Conservation (phyloP, 768 basidiomycete species). For the Mycena venus region DNA sequence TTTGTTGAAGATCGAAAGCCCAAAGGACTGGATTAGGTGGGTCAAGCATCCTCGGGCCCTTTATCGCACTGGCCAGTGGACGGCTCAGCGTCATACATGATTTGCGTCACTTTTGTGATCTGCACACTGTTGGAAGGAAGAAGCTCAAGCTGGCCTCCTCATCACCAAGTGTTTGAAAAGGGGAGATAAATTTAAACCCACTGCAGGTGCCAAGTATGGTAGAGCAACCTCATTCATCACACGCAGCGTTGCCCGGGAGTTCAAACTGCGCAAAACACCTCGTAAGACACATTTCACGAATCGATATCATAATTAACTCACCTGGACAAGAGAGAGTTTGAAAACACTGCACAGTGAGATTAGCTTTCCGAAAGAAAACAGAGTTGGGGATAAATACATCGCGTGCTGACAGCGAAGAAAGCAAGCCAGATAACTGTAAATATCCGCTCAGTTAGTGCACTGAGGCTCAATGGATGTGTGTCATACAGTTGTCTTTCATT, state of each 20-base stretch:
- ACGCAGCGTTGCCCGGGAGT: background rate
- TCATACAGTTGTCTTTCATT: background rate
- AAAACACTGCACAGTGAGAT: background rate
- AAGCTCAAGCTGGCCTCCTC: too few relatives aligned
- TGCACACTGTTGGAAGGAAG: too few relatives aligned
- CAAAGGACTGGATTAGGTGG: too few relatives aligned
- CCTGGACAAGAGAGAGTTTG: slow-evolving; percentile 5
- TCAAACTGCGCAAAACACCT: background rate
- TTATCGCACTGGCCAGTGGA: too few relatives aligned
- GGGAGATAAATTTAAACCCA: too few relatives aligned
- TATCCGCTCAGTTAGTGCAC: background rate
- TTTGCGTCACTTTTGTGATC: too few relatives aligned
- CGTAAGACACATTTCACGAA: background rate
- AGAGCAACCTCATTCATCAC: background rate
- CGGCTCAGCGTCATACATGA: too few relatives aligned
- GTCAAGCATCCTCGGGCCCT: too few relatives aligned
- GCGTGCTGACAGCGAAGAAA: background rate
- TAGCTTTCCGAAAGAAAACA: background rate
- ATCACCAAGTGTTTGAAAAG: too few relatives aligned
- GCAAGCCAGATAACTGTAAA: background rate
- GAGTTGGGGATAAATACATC: background rate
- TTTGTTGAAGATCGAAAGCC: too few relatives aligned
- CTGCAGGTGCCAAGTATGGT: background rate
- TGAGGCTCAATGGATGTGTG: background rate
- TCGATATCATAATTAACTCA: background rate